phyloP scores from a whole-genome alignment of 768 basidiomycete genomes.

The Trametes meyenii region DNA sequence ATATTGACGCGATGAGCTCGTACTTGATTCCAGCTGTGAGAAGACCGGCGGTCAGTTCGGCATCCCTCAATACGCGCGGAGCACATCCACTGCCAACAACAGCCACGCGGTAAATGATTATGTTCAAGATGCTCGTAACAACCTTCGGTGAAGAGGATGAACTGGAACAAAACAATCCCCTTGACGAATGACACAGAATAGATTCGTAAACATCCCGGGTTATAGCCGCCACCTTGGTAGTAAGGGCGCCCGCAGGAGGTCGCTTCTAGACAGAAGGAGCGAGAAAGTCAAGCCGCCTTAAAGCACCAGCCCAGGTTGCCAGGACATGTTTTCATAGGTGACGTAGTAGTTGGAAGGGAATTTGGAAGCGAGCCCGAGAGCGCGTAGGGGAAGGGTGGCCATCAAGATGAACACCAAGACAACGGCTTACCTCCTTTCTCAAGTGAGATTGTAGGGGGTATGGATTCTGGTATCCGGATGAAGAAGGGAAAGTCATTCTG shows the following conservation, averaged over 20 bases:
- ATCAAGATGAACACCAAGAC: neutral
- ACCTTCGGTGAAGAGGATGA: neutral
- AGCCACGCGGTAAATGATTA: neutral
- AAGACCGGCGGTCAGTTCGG: neutral
- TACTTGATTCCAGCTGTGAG: slow-evolving; percentile 78
- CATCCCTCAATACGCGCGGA: neutral
- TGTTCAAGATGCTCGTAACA: neutral
- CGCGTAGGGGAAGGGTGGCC: neutral
- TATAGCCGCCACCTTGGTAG: no score
- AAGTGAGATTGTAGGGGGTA: slow-evolving; percentile 83
- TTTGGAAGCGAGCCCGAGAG: neutral
- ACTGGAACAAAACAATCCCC: no score
- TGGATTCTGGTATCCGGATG: slow-evolving; percentile 90
- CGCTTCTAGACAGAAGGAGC: no score
- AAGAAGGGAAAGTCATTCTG: slow-evolving; percentile 90
- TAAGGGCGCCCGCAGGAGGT: no score
- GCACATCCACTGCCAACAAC: neutral
- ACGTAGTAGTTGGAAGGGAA: neutral
- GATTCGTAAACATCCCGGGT: no score
- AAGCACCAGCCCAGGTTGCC: no score
- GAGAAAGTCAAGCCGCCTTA: no score
- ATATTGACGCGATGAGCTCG: slow-evolving; percentile 86
- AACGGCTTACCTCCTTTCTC: slow-evolving; percentile 64
- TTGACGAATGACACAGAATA: no score
- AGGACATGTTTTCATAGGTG: no score